These are phyloP conservation scores for Ceratocystiopsis sp. DNA, from an alignment of 2,329 filamentous ascomycete genomes.

Conservation along the genomic window DNA sequence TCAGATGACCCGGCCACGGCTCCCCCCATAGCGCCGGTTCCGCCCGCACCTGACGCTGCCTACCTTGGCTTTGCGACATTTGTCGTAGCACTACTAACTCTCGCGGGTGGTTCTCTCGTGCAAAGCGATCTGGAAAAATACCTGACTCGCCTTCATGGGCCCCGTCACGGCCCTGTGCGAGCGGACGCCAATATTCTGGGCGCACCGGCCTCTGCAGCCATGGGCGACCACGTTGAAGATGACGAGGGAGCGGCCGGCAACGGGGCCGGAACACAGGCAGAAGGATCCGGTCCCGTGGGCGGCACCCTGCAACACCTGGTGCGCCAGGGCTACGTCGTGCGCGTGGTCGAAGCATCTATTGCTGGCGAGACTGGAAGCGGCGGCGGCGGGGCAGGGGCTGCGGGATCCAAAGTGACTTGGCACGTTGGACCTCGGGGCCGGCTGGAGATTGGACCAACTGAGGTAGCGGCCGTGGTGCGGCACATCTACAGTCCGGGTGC, in stretches of 20 bases:
- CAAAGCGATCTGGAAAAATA: constrained; percentile 66
- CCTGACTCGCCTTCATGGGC: constrained; percentile 10
- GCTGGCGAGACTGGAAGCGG: constrained; percentile 17
- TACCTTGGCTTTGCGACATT: constrained; percentile 72
- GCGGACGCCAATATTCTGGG: constrained; percentile 46
- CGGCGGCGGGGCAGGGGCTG: neutral
- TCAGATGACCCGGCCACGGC: constrained; percentile 42
- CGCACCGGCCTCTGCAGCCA: constrained; percentile 25
- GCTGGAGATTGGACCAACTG: constrained; percentile 64
- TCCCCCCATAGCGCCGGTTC: constrained; percentile 39
- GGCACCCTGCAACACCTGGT: constrained; percentile 39
- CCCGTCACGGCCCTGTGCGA: constrained; percentile 16
- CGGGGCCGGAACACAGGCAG: neutral
- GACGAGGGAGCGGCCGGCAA: constrained; percentile 4
- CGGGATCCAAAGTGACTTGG: constrained; percentile 46
- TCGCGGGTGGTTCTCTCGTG: constrained; percentile 55
- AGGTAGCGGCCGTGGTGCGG: constrained; percentile 53
- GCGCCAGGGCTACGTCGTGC: constrained; percentile 69
- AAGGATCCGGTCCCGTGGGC: neutral
- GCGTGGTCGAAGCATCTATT: constrained; percentile 59
- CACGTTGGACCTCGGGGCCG: constrained; percentile 72
- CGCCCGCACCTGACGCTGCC: constrained; percentile 48
- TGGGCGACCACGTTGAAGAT: constrained; percentile 10
- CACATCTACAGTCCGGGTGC: constrained; percentile 33
- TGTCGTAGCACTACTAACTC: constrained; percentile 57